These are phyloP conservation scores for Uronychia binucleata DNA, from an alignment of 73 alveolate species.

Conservation along the genomic window DNA sequence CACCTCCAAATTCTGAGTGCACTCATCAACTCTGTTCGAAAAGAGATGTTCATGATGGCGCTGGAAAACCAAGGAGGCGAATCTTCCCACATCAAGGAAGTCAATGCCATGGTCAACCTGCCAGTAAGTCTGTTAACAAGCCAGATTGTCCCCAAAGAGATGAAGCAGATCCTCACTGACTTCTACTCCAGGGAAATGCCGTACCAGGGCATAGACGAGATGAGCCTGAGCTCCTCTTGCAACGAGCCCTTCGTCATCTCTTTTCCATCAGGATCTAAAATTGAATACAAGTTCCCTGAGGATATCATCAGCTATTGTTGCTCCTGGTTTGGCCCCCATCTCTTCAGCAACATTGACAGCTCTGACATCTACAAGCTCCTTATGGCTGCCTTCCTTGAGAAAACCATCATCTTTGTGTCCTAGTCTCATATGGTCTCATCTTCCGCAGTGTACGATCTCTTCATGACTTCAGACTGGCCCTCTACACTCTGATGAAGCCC, in stretches of 20 bases:
- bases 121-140: no score
- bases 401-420: background rate
- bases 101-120: background rate
- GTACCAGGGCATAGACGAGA: background rate
- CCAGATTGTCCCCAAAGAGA: background rate
- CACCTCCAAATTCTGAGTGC: background rate
- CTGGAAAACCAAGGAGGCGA: background rate
- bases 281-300: background rate
- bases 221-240: no score
- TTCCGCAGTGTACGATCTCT: background rate
- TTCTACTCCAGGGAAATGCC: background rate
- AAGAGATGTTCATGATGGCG: background rate
- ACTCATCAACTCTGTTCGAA: background rate
- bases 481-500: background rate
- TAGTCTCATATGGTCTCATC: background rate
- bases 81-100: background rate
- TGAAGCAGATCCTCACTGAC: background rate
- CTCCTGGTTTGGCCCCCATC: background rate
- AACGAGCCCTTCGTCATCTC: no score
- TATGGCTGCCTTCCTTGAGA: background rate
- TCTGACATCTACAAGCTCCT: background rate
- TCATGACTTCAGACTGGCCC: background rate
- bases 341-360: background rate
- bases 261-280: background rate
- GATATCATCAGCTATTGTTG: background rate